Evolutionary conservation across 371 early-diverging fungal genomes (phyloP).

Genomic region (Chytridiales sp.): DNA sequence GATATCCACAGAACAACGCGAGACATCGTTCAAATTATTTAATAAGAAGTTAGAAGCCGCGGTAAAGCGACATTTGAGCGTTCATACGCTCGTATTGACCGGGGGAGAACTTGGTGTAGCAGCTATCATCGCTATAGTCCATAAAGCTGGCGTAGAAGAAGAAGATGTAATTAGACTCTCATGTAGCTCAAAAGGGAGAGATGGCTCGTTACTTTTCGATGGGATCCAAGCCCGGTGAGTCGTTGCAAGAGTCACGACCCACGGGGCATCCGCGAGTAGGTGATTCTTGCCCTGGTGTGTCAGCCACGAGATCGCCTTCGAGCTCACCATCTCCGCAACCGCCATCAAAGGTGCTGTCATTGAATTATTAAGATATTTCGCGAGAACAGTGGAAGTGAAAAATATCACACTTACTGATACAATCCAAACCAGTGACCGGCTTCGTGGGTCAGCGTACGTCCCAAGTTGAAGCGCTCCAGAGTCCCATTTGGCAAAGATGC

Average conservation of each 20-base stretch:
- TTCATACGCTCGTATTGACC: conserved; percentile 16
- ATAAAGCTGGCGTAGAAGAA: conserved; percentile 20
- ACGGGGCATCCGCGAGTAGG: conserved; percentile 15
- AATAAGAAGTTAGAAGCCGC: conserved; percentile 8
- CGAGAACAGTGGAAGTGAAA: no score
- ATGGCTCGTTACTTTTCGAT: conserved; percentile 21
- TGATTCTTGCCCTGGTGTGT: conserved; percentile 22
- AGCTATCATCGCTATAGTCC: conserved; percentile 25
- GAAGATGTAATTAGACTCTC: no score
- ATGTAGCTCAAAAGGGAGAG: no score
- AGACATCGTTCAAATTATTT: no score
- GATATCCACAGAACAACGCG: no score
- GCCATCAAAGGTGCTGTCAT: conserved; percentile 29
- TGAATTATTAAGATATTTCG: no score
- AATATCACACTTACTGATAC: no score
- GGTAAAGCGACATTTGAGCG: conserved; percentile 3
- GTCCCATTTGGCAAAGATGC: conserved; percentile 7
- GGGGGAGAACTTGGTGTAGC: conserved; percentile 18
- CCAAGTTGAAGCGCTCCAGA: conserved; percentile 5
- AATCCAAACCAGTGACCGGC: conserved; percentile 26
- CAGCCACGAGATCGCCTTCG: conserved; percentile 24
- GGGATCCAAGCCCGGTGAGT: conserved; percentile 10
- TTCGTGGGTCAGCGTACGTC: conserved; percentile 19
- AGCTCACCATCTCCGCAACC: conserved; percentile 15
- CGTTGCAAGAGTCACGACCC: conserved; percentile 14